phyloP scores from a whole-genome alignment of 106 monocot species.

The Platanthera guangdongensis region DNA sequence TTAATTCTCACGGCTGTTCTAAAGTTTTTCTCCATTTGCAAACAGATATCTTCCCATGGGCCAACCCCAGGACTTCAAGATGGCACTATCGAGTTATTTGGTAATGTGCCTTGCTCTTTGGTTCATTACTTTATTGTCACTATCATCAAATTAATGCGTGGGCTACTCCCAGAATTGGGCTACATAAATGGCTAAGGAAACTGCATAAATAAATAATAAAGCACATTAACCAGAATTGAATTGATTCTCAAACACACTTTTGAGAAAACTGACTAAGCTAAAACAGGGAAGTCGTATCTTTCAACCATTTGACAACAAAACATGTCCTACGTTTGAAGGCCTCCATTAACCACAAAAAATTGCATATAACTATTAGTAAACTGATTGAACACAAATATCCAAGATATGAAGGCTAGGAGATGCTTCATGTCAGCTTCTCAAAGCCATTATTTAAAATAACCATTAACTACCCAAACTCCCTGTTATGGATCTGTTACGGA shows the following conservation, averaged over 20 bases:
- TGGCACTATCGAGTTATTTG: conserved; percentile 1
- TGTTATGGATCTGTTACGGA: too few relatives aligned
- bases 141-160: not conserved
- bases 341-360: not conserved
- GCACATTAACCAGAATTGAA: not conserved
- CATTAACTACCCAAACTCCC: too few relatives aligned
- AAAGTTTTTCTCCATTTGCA: not conserved
- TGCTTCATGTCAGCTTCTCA: not conserved
- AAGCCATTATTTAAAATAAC: not conserved
- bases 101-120: not conserved
- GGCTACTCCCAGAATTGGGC: too few relatives aligned
- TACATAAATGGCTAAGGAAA: not conserved
- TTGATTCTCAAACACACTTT: not conserved
- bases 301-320: not conserved
- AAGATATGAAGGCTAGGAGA: not conserved
- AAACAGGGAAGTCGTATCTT: not conserved
- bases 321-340: not conserved
- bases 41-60: conserved; percentile 7
- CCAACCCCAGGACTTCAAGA: not conserved
- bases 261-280: not conserved
- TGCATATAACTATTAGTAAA: not conserved
- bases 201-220: not conserved
- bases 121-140: not conserved
- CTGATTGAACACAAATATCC: not conserved
- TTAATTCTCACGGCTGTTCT: not conserved